Evolutionary conservation across 176 grass and related monocot genomes (phyloP).

Genomic region (Tuctoria greenei): DNA sequence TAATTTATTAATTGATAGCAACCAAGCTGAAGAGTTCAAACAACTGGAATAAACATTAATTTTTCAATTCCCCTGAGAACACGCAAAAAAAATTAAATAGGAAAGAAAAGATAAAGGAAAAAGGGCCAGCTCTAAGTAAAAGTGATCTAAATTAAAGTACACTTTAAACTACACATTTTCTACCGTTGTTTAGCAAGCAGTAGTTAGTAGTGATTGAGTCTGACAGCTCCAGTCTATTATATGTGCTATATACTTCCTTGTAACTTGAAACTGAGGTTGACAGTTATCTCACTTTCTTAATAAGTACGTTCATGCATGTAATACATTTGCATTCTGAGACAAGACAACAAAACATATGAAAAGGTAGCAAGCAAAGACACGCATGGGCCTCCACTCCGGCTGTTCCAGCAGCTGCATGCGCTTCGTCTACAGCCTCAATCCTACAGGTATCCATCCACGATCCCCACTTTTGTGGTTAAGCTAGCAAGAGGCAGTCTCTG

Average conservation of each 20-base stretch:
- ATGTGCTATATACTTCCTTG: slow-evolving; percentile 3
- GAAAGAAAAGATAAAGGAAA: slow-evolving; percentile 4
- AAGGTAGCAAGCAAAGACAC: slow-evolving; percentile 13
- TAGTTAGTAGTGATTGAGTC: slow-evolving; percentile 6
- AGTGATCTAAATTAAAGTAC: slow-evolving; percentile 29
- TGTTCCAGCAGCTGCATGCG: slow-evolving; percentile 27
- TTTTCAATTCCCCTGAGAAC: not conserved
- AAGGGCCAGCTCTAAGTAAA: not conserved
- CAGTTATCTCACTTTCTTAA: slow-evolving; percentile 17
- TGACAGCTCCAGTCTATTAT: slow-evolving; percentile 21
- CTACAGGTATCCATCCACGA: slow-evolving; percentile 32
- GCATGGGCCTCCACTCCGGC: slow-evolving; percentile 41
- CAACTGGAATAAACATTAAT: not conserved
- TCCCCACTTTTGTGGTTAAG: slow-evolving; percentile 42
- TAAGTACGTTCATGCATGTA: not conserved
- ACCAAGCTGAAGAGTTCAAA: not conserved
- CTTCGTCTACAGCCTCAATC: slow-evolving; percentile 26
- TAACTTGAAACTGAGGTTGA: slow-evolving; percentile 38
- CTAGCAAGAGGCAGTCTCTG: slow-evolving; percentile 12
- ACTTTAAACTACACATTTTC: slow-evolving; percentile 4
- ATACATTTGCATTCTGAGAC: slow-evolving; percentile 18
- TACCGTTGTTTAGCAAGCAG: slow-evolving; percentile 8
- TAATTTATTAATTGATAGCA: not conserved
- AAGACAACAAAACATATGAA: slow-evolving; percentile 22
- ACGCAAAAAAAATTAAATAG: not conserved